These are phyloP conservation scores for Dentipellis fragilis DNA, from an alignment of 768 basidiomycete genomes.

Conservation along the genomic window DNA sequence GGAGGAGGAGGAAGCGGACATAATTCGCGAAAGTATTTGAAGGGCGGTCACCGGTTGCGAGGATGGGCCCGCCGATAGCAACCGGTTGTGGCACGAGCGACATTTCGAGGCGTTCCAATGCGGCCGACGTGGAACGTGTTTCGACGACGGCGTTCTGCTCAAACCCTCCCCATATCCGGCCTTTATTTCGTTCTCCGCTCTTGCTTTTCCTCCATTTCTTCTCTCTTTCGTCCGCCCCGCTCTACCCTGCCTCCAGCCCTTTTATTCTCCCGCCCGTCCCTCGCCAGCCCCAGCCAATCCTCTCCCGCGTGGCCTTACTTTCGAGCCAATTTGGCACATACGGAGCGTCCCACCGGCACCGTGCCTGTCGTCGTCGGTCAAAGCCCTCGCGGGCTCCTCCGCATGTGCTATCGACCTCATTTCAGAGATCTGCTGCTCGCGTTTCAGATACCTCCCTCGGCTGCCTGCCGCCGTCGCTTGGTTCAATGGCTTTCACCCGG, in stretches of 20 bases:
- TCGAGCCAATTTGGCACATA: neutral
- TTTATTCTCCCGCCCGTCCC: too few species aligned
- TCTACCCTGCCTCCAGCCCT: too few species aligned
- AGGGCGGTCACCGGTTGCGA: slow-evolving; percentile 35
- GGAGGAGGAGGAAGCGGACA: slow-evolving; percentile 17
- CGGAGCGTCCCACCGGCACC: neutral
- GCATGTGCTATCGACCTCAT: neutral
- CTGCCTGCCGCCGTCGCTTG: neutral
- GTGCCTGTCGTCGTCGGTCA: neutral
- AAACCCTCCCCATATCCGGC: neutral
- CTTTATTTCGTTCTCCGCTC: neutral
- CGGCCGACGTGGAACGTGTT: slow-evolving; percentile 74
- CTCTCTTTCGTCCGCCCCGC: neutral
- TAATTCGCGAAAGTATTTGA: slow-evolving; percentile 29
- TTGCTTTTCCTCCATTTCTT: neutral
- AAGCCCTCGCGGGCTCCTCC: neutral
- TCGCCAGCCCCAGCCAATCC: neutral
- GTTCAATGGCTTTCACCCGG: neutral
- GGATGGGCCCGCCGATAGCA: slow-evolving; percentile 43
- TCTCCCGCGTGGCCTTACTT: neutral
- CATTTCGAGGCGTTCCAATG: slow-evolving; percentile 40
- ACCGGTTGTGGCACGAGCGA: slow-evolving; percentile 40
- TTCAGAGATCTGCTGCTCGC: neutral
- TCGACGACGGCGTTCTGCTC: slow-evolving; percentile 37
- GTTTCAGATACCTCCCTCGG: neutral